Evolutionary conservation across 768 basidiomycete species (phyloP), one percentile per base, ranked within the genome.

Genomic region (Hemileccinum impolitum): DNA sequence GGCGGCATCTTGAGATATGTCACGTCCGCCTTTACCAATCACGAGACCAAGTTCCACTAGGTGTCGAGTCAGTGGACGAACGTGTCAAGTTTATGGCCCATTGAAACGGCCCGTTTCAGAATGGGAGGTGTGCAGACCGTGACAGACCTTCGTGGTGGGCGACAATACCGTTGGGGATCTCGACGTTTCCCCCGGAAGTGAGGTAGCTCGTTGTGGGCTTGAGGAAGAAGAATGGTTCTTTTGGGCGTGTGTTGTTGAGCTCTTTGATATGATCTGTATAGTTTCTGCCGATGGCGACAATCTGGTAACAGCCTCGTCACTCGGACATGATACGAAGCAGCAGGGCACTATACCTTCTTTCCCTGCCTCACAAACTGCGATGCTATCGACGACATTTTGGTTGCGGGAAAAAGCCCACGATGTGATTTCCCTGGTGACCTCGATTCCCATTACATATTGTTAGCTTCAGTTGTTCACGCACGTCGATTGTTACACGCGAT

Each of bases 181-280:
- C 90, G 17, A 98, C 72, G 31, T 79, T 77, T 1, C 90, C 92
- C 0, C 89, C 90, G 14, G 82, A 81, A 18, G 73, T 61, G 19
- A 97, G 62, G 62, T 94, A 98, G 63, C 87, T 91, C 12, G 87
- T 84, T 5, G 96, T 98, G 8, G 95, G 96, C 70, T 99, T 99
- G 23, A 98, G 72, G 75, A 99, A 99, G 79, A 97, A 94, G 77
- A 99, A 97, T 0, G 96, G 96, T 63, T 97, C 94, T 65, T 84
- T 89, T 0, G 95, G 94, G 25, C 35, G 50, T 6, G 87, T 73
- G 65, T 97, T 97, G 61, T 84, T 86, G 31, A 98, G 78, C 63
- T 99, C 96, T 69, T 89, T 92, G 65, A 86, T 85, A 57, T 96
- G 94, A 30, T 89, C 89, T 6, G 79, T 81, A 67, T 95, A 96